Percentiles rank a stretch among this genome's conserved stretches.
These are phyloP conservation scores for Jamesozyma rosinii DNA, from an alignment of 805 yeast genomes.

Conservation along the genomic window DNA sequence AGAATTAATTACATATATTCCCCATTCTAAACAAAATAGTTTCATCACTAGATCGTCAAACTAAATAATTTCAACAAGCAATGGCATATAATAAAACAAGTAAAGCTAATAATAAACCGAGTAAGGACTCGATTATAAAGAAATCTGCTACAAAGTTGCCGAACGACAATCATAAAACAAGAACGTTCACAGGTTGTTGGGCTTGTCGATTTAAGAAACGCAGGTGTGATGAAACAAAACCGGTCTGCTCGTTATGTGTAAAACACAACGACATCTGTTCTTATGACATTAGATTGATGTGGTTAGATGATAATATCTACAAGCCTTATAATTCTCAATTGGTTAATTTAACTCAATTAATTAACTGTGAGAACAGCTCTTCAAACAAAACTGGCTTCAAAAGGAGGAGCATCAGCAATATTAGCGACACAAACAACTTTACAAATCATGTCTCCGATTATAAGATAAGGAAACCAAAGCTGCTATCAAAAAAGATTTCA, in stretches of 20 bases:
- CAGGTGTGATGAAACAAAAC: conserved; percentile 26
- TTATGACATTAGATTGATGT: conserved; percentile 25
- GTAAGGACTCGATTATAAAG: not conserved
- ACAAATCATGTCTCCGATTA: not conserved
- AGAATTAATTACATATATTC: too few species aligned
- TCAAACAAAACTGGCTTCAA: not conserved
- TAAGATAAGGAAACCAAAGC: not conserved
- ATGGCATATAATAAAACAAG: not conserved
- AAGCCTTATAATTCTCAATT: conserved; percentile 1
- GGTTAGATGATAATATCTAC: conserved; percentile 24
- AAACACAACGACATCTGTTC: conserved; percentile 22
- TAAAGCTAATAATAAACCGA: not conserved
- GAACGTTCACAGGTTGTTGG: conserved; percentile 32
- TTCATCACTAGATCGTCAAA: too few species aligned
- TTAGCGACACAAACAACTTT: not conserved
- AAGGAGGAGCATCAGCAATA: not conserved
- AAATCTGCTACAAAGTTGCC: not conserved
- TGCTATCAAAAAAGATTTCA: conserved; percentile 9
- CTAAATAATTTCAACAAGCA: too few species aligned
- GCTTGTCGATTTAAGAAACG: conserved; percentile 28
- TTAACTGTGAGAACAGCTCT: not conserved
- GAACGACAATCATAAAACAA: conserved; percentile 4
- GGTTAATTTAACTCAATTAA: not conserved
- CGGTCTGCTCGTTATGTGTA: conserved; percentile 23
- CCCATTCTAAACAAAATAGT: too few species aligned